Conservation (phyloP, 306 rosid species). For the Begonia fuchsioides region DNA sequence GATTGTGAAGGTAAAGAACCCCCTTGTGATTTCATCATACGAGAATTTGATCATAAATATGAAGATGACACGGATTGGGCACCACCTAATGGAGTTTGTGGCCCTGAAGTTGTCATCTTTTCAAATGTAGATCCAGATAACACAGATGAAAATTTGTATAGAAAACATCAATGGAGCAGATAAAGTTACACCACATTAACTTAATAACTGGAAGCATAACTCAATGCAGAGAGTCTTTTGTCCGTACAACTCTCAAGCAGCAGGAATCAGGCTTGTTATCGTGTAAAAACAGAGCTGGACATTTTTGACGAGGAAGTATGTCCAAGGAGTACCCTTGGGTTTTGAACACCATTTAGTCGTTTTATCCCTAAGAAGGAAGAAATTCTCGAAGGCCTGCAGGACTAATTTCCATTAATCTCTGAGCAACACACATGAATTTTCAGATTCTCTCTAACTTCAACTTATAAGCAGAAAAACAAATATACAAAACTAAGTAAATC, state of each 20-base stretch:
- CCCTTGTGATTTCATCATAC: slow-evolving; percentile 77
- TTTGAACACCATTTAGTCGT: no score
- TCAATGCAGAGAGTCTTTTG: slow-evolving; percentile 31
- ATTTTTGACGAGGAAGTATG: no score
- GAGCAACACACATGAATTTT: no score
- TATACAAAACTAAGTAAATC: no score
- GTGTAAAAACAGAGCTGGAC: slow-evolving; percentile 34
- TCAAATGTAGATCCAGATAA: slow-evolving; percentile 1
- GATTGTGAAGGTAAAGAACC: slow-evolving; percentile 59
- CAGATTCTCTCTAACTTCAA: no score
- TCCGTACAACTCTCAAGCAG: slow-evolving; percentile 26
- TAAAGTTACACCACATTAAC: slow-evolving; percentile 25
- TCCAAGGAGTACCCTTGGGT: no score
- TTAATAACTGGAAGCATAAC: slow-evolving; percentile 17
- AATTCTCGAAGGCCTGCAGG: no score
- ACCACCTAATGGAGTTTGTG: slow-evolving; percentile 73
- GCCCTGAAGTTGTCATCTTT: slow-evolving; percentile 86
- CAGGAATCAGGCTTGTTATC: slow-evolving; percentile 24
- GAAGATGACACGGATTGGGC: slow-evolving; percentile 74
- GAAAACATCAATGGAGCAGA: slow-evolving; percentile 27
- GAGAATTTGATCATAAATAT: slow-evolving; percentile 73
- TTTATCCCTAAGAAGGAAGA: no score
- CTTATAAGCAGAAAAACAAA: no score
- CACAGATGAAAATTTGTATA: slow-evolving; percentile 21
- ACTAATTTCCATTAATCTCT: no score